These are phyloP conservation scores for Pseudogymnoascus sp. DNA, from an alignment of 2,329 filamentous ascomycete genomes.

Conservation along the genomic window DNA sequence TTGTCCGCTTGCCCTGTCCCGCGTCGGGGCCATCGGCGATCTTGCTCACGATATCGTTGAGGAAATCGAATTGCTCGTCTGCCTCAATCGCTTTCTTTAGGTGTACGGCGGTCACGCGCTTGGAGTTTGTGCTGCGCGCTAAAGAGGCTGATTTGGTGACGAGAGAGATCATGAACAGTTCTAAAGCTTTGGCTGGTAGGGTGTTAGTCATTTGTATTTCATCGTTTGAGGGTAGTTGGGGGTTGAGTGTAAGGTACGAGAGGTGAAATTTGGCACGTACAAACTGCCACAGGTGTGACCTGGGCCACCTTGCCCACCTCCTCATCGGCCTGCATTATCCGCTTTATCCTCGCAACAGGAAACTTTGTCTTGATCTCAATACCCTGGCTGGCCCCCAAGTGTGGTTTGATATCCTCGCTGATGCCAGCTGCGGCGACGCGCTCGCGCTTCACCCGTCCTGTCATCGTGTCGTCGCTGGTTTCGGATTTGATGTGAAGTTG, in stretches of 20 bases:
- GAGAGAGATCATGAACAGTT: constrained; percentile 94
- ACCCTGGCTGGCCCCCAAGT: constrained; percentile 39
- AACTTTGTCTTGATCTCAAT: constrained; percentile 89
- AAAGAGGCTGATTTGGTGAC: constrained; percentile 82
- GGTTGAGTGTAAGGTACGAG: neutral
- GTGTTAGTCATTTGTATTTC: constrained; percentile 4
- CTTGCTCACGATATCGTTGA: constrained; percentile 82
- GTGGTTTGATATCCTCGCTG: neutral
- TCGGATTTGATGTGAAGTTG: constrained; percentile 1
- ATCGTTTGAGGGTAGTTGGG: neutral
- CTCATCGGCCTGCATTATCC: constrained; percentile 98
- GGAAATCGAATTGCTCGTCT: constrained; percentile 89
- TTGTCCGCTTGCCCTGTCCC: constrained; percentile 21
- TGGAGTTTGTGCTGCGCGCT: constrained; percentile 73
- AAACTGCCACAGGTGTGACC: constrained; percentile 89
- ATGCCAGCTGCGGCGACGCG: neutral
- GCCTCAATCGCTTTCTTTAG: constrained; percentile 83
- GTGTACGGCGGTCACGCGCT: constrained; percentile 82
- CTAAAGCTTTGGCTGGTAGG: constrained; percentile 64
- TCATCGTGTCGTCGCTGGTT: neutral
- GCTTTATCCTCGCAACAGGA: constrained; percentile 92
- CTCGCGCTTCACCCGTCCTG: neutral
- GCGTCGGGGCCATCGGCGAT: constrained; percentile 49
- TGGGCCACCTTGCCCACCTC: constrained; percentile 98
- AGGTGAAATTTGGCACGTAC: constrained; percentile 36